Evolutionary conservation across 495 filamentous ascomycete genomes (phyloP).

Genomic region (Penicillium canariense): DNA sequence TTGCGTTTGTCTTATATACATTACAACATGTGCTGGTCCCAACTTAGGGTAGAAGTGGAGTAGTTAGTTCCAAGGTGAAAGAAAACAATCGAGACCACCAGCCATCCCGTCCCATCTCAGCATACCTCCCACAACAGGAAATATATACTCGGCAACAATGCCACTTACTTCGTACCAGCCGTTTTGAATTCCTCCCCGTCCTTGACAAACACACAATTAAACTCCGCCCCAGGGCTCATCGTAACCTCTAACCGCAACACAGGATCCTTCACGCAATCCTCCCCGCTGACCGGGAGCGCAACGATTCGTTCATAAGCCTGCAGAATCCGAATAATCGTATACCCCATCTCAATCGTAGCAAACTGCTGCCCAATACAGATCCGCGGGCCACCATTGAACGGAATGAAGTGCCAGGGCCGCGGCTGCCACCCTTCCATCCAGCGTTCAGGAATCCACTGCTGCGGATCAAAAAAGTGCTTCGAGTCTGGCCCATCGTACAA

Average conservation of each 20-base stretch:
- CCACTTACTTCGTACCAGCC: neutral
- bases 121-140: neutral
- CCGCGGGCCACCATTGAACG: conserved; percentile 61
- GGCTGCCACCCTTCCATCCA: conserved; percentile 71
- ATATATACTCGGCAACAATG: neutral
- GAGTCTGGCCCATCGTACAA: conserved; percentile 51
- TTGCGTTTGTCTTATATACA: neutral
- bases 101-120: neutral
- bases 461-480: conserved; percentile 48
- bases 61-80: neutral
- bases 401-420: conserved; percentile 63
- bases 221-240: conserved; percentile 37
- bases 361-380: conserved; percentile 65
- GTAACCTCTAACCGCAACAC: conserved; percentile 40
- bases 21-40: neutral
- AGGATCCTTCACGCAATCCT: conserved; percentile 38
- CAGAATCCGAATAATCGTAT: conserved; percentile 58
- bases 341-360: conserved; percentile 60
- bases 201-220: conserved; percentile 44
- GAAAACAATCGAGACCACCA: neutral
- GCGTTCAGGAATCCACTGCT: conserved; percentile 62
- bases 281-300: conserved; percentile 32
- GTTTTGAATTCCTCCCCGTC: conserved; percentile 26
- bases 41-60: neutral
- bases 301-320: conserved; percentile 58